Conservation (phyloP, 2,329 filamentous ascomycete genomes). For the Claviceps pusilla region DNA sequence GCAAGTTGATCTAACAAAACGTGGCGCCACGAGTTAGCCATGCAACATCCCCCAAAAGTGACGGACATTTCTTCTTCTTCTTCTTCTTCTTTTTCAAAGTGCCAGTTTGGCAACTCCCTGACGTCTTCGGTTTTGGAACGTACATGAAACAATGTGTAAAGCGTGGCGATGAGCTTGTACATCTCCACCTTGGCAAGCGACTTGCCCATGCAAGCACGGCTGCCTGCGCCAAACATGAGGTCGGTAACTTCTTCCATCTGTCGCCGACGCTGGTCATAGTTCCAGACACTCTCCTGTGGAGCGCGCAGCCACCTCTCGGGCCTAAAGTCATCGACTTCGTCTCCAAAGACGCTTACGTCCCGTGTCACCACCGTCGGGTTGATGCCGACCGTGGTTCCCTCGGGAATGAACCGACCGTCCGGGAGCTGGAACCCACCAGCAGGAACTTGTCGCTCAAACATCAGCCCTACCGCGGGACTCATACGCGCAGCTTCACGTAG, state of each 20-base stretch:
- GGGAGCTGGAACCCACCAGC: constrained; percentile 19
- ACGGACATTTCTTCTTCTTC: neutral
- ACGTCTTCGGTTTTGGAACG: neutral
- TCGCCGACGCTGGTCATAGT: constrained; percentile 18
- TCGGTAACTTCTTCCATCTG: constrained; percentile 22
- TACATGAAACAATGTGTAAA: constrained; percentile 27
- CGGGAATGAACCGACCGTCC: constrained; percentile 20
- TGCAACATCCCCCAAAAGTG: neutral
- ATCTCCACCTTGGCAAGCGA: constrained; percentile 19
- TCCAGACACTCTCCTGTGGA: constrained; percentile 7
- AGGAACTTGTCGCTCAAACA: constrained; percentile 36
- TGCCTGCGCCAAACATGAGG: constrained; percentile 25
- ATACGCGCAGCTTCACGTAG: constrained; percentile 35
- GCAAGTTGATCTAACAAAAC: constrained; percentile 5
- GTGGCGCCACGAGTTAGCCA: neutral
- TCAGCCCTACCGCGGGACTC: constrained; percentile 31
- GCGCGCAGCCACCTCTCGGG: constrained; percentile 33
- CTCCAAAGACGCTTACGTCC: constrained; percentile 27
- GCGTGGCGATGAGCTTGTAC: constrained; percentile 25
- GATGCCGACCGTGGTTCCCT: constrained; percentile 25
- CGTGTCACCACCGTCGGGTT: constrained; percentile 24
- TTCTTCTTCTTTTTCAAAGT: neutral
- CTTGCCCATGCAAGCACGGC: constrained; percentile 24
- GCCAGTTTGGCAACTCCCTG: neutral
- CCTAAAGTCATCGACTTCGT: constrained; percentile 27